phyloP scores from a whole-genome alignment of 2,329 filamentous ascomycete species.

The Dendryphion nanum region DNA sequence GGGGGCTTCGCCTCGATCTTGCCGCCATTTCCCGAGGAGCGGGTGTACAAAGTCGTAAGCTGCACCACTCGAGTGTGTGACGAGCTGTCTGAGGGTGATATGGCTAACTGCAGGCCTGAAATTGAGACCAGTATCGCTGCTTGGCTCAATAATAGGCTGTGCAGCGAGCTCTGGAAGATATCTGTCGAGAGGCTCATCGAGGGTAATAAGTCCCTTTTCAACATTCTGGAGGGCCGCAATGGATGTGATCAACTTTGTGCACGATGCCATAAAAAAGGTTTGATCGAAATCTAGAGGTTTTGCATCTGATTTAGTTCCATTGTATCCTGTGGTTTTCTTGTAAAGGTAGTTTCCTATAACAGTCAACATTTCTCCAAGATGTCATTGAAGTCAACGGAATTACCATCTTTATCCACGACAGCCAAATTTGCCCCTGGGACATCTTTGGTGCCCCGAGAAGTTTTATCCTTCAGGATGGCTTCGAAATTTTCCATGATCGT shows the following conservation, averaged over 20 bases:
- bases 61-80: constrained; percentile 51
- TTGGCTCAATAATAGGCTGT: constrained; percentile 13
- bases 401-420: constrained; percentile 20
- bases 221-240: constrained; percentile 31
- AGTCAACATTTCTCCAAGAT: constrained; percentile 19
- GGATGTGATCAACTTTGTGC: constrained; percentile 30
- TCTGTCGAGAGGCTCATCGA: constrained; percentile 24
- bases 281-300: constrained; percentile 53
- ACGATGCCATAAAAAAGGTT: constrained; percentile 49
- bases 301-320: constrained; percentile 30
- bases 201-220: constrained; percentile 21
- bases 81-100: constrained; percentile 38
- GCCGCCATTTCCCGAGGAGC: constrained; percentile 44
- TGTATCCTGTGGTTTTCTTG: constrained; percentile 36
- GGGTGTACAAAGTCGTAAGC: constrained; percentile 45
- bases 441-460: constrained; percentile 13
- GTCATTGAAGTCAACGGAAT: constrained; percentile 12
- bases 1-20: constrained; percentile 23
- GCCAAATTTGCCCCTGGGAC: constrained; percentile 18
- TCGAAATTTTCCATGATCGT: constrained; percentile 18
- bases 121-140: constrained; percentile 5
- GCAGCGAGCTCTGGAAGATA: constrained; percentile 20
- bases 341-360: constrained; percentile 36
- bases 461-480: constrained; percentile 21
- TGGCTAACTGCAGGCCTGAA: constrained; percentile 9